A percentile compares a stretch with the other conserved stretches of the same genome.
These are phyloP conservation scores for Rutstroemia sp. DNA, from an alignment of 2,329 filamentous ascomycete genomes.

Conservation along the genomic window DNA sequence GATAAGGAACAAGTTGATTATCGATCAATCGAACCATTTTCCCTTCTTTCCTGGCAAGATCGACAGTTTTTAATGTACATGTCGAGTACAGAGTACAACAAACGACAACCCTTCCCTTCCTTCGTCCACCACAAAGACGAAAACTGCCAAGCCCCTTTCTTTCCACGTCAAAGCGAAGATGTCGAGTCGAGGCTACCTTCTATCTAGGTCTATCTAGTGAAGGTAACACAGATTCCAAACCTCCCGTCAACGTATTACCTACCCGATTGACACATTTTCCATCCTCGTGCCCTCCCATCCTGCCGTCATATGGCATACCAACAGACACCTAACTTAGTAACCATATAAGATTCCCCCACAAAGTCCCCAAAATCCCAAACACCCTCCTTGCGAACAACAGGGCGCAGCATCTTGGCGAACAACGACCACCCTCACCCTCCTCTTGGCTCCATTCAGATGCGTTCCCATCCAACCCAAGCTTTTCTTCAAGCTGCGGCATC, in stretches of 20 bases:
- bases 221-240: neutral
- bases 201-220: neutral
- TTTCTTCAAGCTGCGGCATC: neutral
- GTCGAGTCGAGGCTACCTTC: neutral
- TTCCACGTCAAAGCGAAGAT: neutral
- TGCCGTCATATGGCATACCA: neutral
- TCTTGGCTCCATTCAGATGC: conserved; percentile 6
- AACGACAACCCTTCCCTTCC: neutral
- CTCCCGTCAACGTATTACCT: neutral
- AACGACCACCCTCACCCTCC: neutral
- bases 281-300: conserved; percentile 1
- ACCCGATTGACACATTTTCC: neutral
- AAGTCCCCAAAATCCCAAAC: neutral
- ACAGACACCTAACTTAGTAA: too few relatives aligned
- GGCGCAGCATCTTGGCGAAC: conserved; percentile 4
- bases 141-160: conserved; percentile 6
- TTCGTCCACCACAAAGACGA: neutral
- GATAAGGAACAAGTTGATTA: neutral
- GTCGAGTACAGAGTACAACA: neutral
- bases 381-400: neutral
- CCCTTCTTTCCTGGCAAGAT: neutral
- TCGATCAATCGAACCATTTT: neutral
- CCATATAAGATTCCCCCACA: neutral
- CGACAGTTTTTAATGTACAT: neutral
- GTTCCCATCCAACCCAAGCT: neutral